phyloP scores from a whole-genome alignment of 768 basidiomycete genomes.

The Coprinellus micaceus region DNA sequence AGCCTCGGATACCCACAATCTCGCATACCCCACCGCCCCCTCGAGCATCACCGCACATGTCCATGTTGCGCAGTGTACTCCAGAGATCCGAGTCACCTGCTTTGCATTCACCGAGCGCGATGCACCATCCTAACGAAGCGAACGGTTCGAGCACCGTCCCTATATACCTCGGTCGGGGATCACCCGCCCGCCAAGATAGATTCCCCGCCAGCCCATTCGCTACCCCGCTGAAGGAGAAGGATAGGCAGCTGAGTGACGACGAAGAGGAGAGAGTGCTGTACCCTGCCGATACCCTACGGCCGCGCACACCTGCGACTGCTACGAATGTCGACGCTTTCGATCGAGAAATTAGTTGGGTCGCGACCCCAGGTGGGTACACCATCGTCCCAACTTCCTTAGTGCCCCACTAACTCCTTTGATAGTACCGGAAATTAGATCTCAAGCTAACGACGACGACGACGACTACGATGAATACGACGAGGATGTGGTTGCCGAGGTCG shows the following conservation, averaged over 20 bases:
- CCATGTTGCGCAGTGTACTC: constrained; percentile 33
- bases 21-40: constrained; percentile 42
- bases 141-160: constrained; percentile 44
- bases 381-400: constrained; percentile 5
- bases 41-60: constrained; percentile 29
- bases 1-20: constrained; percentile 37
- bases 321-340: constrained; percentile 39
- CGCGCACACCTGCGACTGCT: constrained; percentile 49
- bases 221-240: constrained; percentile 63
- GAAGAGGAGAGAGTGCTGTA: constrained; percentile 72
- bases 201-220: constrained; percentile 72
- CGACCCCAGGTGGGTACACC: constrained; percentile 56
- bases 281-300: constrained; percentile 50
- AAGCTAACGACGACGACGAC: constrained; percentile 56
- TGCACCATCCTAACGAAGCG: constrained; percentile 16
- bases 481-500: constrained; percentile 27
- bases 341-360: constrained; percentile 74
- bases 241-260: constrained; percentile 44
- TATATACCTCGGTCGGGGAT: constrained; percentile 41
- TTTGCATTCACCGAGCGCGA: constrained; percentile 42
- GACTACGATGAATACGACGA: constrained; percentile 53
- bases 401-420: constrained; percentile 4
- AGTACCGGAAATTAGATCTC: constrained; percentile 65
- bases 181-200: constrained; percentile 52
- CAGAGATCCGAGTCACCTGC: constrained; percentile 55